phyloP scores from a whole-genome alignment of 495 filamentous ascomycete genomes.

The Talaromyces stipitatus region DNA sequence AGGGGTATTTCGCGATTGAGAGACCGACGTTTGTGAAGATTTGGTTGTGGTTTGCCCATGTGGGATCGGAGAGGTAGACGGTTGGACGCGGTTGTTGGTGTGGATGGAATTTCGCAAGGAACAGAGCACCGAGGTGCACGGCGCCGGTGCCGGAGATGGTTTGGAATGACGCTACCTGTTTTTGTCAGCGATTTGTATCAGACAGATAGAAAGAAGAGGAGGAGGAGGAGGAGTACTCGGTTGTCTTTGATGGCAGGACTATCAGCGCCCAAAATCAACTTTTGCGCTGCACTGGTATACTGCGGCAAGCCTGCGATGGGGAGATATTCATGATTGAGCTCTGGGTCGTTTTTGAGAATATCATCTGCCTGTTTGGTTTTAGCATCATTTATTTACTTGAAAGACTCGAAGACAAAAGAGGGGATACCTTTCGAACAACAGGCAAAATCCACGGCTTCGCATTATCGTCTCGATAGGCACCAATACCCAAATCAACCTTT shows the following conservation, averaged over 20 bases:
- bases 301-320: conserved; percentile 83
- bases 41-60: conserved; percentile 98
- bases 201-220: background rate
- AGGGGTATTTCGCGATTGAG: conserved; percentile 76
- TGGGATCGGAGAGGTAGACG: conserved; percentile 87
- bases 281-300: conserved; percentile 83
- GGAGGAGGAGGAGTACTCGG: conserved; percentile 45
- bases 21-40: conserved; percentile 92
- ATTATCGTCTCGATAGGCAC: conserved; percentile 90
- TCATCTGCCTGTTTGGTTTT: conserved; percentile 67
- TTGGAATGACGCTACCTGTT: conserved; percentile 49
- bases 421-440: conserved; percentile 83
- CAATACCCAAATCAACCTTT: conserved; percentile 95
- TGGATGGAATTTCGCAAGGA: conserved; percentile 49
- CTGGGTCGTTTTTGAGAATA: conserved; percentile 75
- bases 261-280: conserved; percentile 73
- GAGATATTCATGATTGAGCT: conserved; percentile 95
- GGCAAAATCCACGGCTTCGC: conserved; percentile 98
- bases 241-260: conserved; percentile 80
- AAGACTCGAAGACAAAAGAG: conserved; percentile 5
- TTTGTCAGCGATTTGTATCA: background rate
- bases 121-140: conserved; percentile 48
- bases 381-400: background rate
- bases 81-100: conserved; percentile 42
- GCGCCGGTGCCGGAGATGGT: conserved; percentile 55